Base-by-base conservation (phyloP, 768 basidiomycete species). In the Austroboletus eburneus region DNA sequence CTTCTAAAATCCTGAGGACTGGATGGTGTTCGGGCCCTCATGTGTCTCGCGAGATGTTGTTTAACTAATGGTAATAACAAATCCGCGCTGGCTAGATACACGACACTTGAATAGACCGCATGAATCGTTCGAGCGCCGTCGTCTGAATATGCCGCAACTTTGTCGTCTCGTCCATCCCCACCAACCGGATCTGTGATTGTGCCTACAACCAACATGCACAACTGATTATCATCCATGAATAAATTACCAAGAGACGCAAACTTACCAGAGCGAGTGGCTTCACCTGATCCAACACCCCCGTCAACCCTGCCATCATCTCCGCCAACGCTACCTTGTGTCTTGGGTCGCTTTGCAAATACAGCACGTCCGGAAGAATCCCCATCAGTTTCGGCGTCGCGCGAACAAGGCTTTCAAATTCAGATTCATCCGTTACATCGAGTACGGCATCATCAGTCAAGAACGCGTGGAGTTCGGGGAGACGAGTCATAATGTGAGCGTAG, bases 281-380 rank as follows among this genome's bases (percentile, higher is more conserved):
- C 41, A 77, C 69, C 48, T 75, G 77, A 58, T 86, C 83, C 29
- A 85, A 73, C 32, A 77, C 69, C 17, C 66, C 65, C 33, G 85
- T 73, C 48, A 91, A 58, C n/a, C 74, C 72, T 3, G 77, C 70
- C 39, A 82, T 76, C 85, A 91, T 91, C 56, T 82, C 81, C 22
- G 83, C 76, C 38, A 87, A 58, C 5, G 87, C 87, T 9, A 83
- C 83, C 45, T 69, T 76, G 64, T 88, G 85, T 43, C 83, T 72
- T n/a, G 73, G 64, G 54, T 90, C 80, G 33, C 67, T 65, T 21
- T 71, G 69, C 42, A 84, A 73, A 45, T 69, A 72, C 23, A 90
- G 67, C 5, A 88, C 71, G 50, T 87, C 83, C 1, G 90, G 87
- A 2, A 91, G 68, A 23, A 82, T 65, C 4, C 73, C 73, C 45